Evolutionary conservation across 1,284 basidiomycete species (phyloP), one percentile per base, ranked within the genome.

Genomic region (Cutaneotrichosporon mucoides): DNA sequence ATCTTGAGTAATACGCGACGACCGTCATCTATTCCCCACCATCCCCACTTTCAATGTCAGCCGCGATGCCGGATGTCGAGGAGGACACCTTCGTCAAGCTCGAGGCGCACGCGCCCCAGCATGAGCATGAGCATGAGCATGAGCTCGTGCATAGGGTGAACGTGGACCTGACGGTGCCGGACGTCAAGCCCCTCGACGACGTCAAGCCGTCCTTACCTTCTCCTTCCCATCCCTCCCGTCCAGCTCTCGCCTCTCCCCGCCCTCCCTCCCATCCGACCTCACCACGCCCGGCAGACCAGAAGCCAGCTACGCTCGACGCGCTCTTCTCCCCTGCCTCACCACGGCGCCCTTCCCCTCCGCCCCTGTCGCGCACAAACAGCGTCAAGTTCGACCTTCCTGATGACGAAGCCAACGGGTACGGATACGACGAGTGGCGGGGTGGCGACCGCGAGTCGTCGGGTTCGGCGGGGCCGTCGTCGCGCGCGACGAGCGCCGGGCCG

Each of bases 251-350:
- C 12, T 24, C 45, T 44, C 43, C 24, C 13, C 45, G 45, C 24
- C 33, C 6, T 11, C 45, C 33, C n/a, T 43, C 42, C 5, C 8
- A 41, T 8, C 2, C 49, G 24, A 24, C 24, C 24, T 24, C 24
- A 2, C 24, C 24, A 24, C 24, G 24, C 24, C 24, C 24, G 43
- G 16, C 13, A 44, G 24, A 24, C 24, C 2, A 24, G 24, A 24
- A 44, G 43, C 10, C 43, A 6, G 24, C 45, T 4, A 47, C 53
- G 4, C 53, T 55, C 9, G 53, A 47, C 24, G 10, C 34, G 15
- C 37, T 55, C 8, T 55, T 55, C 45, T 55, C 53, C 4, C 53
- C 53, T 1, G 44, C 16, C n/a, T 55, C 53, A 4, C 53, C 53
- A 4, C 36, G 45, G 0, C 53, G 52, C 43, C 37, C 52, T 6